Evolutionary conservation across 345 rosid species (phyloP).

Genomic region (Eucalyptus tenuipes): DNA sequence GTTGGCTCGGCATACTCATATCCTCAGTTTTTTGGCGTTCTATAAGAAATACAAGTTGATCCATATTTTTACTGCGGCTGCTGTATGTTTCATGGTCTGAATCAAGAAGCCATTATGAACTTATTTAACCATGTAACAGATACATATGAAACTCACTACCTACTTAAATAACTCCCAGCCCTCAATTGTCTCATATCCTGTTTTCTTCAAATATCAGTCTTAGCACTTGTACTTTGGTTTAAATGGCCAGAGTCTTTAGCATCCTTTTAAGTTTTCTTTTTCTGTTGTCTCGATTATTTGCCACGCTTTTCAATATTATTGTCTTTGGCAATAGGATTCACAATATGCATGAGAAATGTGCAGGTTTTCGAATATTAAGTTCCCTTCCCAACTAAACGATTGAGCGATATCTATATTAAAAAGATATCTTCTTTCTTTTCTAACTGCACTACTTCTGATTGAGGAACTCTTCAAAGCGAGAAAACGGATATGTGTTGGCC

Average conservation of each 20-base stretch:
- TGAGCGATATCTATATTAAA: neutral
- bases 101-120: neutral
- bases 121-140: neutral
- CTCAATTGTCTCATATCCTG: neutral
- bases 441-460: neutral
- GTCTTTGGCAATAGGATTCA: neutral
- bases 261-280: neutral
- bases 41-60: neutral
- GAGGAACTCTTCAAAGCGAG: neutral
- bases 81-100: neutral
- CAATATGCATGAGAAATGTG: neutral
- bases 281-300: neutral
- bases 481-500: neutral
- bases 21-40: neutral
- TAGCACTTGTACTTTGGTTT: neutral
- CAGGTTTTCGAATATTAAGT: neutral
- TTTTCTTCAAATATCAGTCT: neutral
- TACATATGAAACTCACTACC: neutral
- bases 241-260: neutral
- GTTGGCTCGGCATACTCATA: neutral
- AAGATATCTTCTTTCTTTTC: neutral
- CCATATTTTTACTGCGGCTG: neutral
- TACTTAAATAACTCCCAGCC: neutral
- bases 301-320: neutral
- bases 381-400: neutral